phyloP scores from a whole-genome alignment of 257 asterid genomes.

The Verbascum thapsus region DNA sequence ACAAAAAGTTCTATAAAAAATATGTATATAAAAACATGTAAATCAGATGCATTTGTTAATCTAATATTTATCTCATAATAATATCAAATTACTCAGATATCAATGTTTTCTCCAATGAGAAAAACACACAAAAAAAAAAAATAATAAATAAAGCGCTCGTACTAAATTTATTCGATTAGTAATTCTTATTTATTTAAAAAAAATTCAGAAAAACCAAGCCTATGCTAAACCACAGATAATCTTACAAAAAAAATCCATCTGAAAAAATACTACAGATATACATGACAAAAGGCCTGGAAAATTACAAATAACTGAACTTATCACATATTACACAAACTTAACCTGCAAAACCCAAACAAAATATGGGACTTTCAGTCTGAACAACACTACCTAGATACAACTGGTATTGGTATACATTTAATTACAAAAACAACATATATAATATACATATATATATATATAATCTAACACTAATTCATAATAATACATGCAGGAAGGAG shows the following conservation, averaged over 20 bases:
- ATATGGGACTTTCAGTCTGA: constrained; percentile 29
- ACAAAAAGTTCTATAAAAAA: too few species aligned
- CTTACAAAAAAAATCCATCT: constrained; percentile 9
- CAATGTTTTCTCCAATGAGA: too few species aligned
- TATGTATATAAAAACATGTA: too few species aligned
- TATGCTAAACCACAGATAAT: neutral
- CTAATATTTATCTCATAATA: too few species aligned
- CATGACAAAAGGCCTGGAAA: neutral
- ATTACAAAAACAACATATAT: constrained; percentile 35
- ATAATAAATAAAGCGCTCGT: too few species aligned
- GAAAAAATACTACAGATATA: constrained; percentile 7
- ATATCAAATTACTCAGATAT: too few species aligned
- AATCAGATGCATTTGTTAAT: too few species aligned
- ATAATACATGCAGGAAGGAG: constrained; percentile 62
- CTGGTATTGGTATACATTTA: constrained; percentile 25
- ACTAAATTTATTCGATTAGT: neutral
- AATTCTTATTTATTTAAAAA: neutral
- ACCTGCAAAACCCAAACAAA: constrained; percentile 28
- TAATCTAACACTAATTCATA: constrained; percentile 38
- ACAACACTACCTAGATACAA: constrained; percentile 32
- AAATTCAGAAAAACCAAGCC: neutral
- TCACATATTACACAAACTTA: constrained; percentile 9
- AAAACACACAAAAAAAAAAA: too few species aligned
- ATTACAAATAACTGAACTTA: constrained; percentile 3
- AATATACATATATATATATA: too few species aligned